Conservation (phyloP, 2,329 filamentous ascomycete genomes). For the Beauveria australis region DNA sequence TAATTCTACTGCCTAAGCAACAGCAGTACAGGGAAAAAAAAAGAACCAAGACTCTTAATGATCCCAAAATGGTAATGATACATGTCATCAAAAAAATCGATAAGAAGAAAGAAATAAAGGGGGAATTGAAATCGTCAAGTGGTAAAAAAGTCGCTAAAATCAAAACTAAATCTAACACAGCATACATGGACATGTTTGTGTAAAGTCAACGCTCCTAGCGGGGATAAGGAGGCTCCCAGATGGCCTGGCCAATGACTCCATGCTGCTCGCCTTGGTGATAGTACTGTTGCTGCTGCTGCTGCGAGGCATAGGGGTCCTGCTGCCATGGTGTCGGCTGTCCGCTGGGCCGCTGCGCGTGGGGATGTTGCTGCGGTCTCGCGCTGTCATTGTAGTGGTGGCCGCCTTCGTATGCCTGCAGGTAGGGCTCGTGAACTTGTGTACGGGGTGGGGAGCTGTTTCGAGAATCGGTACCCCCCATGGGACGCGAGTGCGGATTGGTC, state of each 20-base stretch:
- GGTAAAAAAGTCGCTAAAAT: background rate
- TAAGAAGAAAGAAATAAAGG: too few species aligned
- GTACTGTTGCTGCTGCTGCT: conserved; percentile 2
- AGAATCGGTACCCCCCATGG: background rate
- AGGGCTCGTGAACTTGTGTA: conserved; percentile 6
- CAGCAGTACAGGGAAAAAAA: too few species aligned
- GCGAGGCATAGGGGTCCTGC: background rate
- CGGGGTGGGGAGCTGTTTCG: conserved; percentile 1
- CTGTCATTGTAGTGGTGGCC: background rate
- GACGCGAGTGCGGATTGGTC: conserved; percentile 18
- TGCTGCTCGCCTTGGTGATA: conserved; percentile 5
- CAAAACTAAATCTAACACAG: background rate
- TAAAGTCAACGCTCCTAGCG: background rate
- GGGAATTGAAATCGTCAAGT: too few species aligned
- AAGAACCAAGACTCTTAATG: too few species aligned
- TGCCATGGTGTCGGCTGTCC: background rate
- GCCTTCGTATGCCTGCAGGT: conserved; percentile 1
- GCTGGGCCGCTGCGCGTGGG: conserved; percentile 1
- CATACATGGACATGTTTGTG: background rate
- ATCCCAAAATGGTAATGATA: too few species aligned
- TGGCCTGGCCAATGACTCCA: conserved; percentile 11
- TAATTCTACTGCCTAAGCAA: too few species aligned
- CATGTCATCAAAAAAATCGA: too few species aligned
- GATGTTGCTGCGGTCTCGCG: background rate
- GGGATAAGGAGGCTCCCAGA: conserved; percentile 9